These are phyloP conservation scores for Pleurotus ostreatus DNA, from an alignment of 768 basidiomycete species.

Conservation along the genomic window DNA sequence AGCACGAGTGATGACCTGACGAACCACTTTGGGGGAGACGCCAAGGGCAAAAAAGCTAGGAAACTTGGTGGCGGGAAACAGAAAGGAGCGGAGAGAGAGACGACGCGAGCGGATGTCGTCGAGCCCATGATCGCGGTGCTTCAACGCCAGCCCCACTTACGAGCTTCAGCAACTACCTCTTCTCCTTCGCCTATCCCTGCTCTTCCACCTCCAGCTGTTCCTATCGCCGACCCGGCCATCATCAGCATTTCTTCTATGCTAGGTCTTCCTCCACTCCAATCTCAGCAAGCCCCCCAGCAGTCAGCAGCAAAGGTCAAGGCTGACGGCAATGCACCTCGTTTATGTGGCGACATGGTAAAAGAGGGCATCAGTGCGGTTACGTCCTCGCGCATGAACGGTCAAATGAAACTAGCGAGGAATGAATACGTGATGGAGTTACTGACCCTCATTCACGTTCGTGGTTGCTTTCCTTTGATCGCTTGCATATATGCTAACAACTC, in stretches of 20 bases:
- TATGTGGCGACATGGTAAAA: slow-evolving; percentile 22
- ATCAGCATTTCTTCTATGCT: not conserved
- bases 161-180: not conserved
- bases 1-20: not conserved
- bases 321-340: not conserved
- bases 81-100: slow-evolving; percentile 17
- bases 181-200: slow-evolving; percentile 10
- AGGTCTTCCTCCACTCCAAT: not conserved
- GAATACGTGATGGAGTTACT: slow-evolving; percentile 59
- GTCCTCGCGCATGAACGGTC: not conserved
- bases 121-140: slow-evolving; percentile 2
- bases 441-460: slow-evolving; percentile 57
- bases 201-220: not conserved
- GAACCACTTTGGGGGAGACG: not conserved
- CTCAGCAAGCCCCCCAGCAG: not conserved
- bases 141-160: slow-evolving; percentile 3
- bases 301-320: not conserved
- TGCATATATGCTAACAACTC: slow-evolving; percentile 8
- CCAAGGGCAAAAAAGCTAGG: slow-evolving; percentile 25
- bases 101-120: not conserved
- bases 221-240: not conserved
- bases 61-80: slow-evolving; percentile 13
- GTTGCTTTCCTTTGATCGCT: not conserved
- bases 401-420: slow-evolving; percentile 37
- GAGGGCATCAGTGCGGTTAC: slow-evolving; percentile 23